Base-by-base conservation (phyloP, 1,284 basidiomycete species). In the Phellinidium pouzarii region DNA sequence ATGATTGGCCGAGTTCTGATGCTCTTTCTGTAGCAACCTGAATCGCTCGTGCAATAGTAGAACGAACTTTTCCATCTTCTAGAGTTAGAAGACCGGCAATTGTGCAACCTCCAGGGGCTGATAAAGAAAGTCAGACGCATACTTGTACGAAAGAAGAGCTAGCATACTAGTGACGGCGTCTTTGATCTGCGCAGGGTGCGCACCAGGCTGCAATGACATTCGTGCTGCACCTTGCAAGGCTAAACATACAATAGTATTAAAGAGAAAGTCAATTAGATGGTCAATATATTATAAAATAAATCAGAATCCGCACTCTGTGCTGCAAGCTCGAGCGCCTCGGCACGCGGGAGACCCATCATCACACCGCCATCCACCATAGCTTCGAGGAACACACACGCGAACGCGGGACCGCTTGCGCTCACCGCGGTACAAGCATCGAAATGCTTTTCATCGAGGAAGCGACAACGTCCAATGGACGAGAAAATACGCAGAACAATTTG, bases 311-410 rank as follows among this genome's bases (percentile, higher is more conserved):
- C 68, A 95, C 94, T 94, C 71, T 99, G 96, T 46, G 95, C 87
- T 43, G 96, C 95, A 49, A 99, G 72, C 66, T 99, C 96, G 36
- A 98, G 69, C 3, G 96, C 94, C 68, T 98, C 95, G 0, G 84
- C 79, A 56, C 96, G 77, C 2, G 96, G 96, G 44, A 99, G 73
- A 25, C 96, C 96, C 96, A 99, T 99, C 96, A 99, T 99, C 41
- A 99, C 96, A 27, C 93, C 96, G 29, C 96, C 96, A 68, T 99
- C 96, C 1, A 93, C 88, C 94, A 99, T 97, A 0, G 96, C 95
- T 69, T 99, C 96, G 56, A 99, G 76, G 62, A 99, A 94, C 44
- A 99, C 85, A 60, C 92, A 94, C 1, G 92, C 93, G 68, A 99
- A 99, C 0, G 96, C 96, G 27, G 96, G 96, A 0, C 96, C 96